Base-by-base conservation (phyloP, 2,329 filamentous ascomycete genomes). In the Raffaelea deltoideospora region DNA sequence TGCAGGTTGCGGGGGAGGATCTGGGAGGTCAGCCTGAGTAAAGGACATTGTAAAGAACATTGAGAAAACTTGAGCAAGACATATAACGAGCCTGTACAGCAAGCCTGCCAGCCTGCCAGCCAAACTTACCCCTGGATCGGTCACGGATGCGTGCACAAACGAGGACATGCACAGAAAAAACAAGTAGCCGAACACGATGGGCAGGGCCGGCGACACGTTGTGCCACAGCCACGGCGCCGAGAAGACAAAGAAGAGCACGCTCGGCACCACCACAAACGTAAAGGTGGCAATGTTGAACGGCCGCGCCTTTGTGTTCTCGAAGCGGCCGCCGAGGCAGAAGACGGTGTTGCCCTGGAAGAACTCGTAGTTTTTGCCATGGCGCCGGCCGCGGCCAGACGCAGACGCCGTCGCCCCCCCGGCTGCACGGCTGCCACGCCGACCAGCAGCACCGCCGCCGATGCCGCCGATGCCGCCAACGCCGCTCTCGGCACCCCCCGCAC, bases 281-380 rank as follows among this genome's bases (percentile, higher is more conserved):
- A 79, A 86, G 2, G 90, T 98, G 11, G 77, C 78, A 48, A 95
- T 70, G 48, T 95, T 96, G 52, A 98, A 76, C 2, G 90, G 90
- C 44, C 79, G 73, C 47, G 92, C 81, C 47, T 76, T 74, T 26
- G 90, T 80, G 56, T 96, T 95, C 52, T 95, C 84, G 41, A 90
- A 66, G 41, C 90, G 72, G 8, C 90, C 90, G 24, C 83, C 80
- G 41, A 83, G 67, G 54, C 77, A 94, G 53, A 98, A 98, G 19
- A 86, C 65, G 0, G 85, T 94, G 52, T 96, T 98, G 32, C 90
- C 90, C 31, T 83, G 73, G 50, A 95, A 96, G 55, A 94, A 94
- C 53, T 96, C 75, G 57, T 88, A 81, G 48, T 95, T 94, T 45
- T 70, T 78, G 35, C 82, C 76, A 23, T 23, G 19, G 31, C 31